These are phyloP conservation scores for Cudoniella acicularis DNA, from an alignment of 495 filamentous ascomycete species.

Conservation along the genomic window DNA sequence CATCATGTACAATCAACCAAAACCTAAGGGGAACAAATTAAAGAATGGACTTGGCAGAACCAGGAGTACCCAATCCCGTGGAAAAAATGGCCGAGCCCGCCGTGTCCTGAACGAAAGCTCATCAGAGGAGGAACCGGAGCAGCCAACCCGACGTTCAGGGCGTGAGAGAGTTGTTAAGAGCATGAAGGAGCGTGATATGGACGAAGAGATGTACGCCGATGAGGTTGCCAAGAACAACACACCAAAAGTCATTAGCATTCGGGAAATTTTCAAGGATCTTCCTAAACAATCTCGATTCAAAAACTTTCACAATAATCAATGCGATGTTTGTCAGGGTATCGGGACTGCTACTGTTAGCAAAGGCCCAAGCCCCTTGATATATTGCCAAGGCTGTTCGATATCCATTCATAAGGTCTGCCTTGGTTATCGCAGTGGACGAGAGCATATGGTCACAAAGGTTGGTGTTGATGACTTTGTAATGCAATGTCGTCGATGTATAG, in stretches of 20 bases:
- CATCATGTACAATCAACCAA: constrained; percentile 14
- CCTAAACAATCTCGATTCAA: constrained; percentile 57
- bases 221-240: constrained; percentile 45
- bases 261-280: constrained; percentile 63
- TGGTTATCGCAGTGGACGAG: constrained; percentile 63
- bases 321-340: constrained; percentile 63
- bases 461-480: constrained; percentile 72
- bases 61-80: not conserved
- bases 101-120: not conserved
- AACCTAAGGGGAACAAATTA: not conserved
- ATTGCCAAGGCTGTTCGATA: constrained; percentile 86
- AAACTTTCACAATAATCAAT: constrained; percentile 60
- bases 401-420: constrained; percentile 82
- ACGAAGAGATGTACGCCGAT: constrained; percentile 50
- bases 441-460: constrained; percentile 94
- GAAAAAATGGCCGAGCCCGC: constrained; percentile 6
- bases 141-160: constrained; percentile 45
- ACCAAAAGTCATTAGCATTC: constrained; percentile 56
- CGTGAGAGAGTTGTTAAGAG: constrained; percentile 44
- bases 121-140: constrained; percentile 26
- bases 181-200: constrained; percentile 64
- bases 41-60: not conserved
- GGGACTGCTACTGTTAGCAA: constrained; percentile 52
- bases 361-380: constrained; percentile 59
- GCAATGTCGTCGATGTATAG: constrained; percentile 85